A percentile compares a stretch with the other conserved stretches of the same genome.
These are phyloP conservation scores for Umbilicus rupestris DNA, from an alignment of 164 flowering plant species.

Conservation along the genomic window DNA sequence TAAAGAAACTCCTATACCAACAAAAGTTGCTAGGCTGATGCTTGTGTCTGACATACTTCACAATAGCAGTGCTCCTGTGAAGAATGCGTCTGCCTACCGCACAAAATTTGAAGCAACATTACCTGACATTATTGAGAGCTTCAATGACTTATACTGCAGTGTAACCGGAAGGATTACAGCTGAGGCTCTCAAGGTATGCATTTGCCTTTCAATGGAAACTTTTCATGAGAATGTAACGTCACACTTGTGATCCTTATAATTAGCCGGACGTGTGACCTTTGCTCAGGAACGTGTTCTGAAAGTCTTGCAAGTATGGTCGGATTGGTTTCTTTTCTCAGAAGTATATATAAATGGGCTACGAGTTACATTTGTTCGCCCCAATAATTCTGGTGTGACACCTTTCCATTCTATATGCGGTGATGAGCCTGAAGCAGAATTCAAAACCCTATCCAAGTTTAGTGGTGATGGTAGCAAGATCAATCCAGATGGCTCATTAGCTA, in stretches of 20 bases:
- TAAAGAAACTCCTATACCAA: slow-evolving; percentile 90
- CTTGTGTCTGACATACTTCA: slow-evolving; percentile 98
- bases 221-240: background rate
- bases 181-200: slow-evolving; percentile 84
- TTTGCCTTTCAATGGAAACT: background rate
- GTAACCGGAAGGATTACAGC: slow-evolving; percentile 96
- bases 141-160: slow-evolving; percentile 88
- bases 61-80: slow-evolving; percentile 98
- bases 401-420: slow-evolving; percentile 94
- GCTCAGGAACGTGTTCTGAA: slow-evolving; percentile 87
- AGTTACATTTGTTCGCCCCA: slow-evolving; percentile 85
- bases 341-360: slow-evolving; percentile 95
- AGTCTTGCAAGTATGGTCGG: slow-evolving; percentile 99
- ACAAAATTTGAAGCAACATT: slow-evolving; percentile 91
- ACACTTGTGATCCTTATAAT: background rate
- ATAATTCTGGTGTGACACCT: slow-evolving; percentile 73
- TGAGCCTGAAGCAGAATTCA: slow-evolving; percentile 72
- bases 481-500: slow-evolving; percentile 88
- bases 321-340: slow-evolving; percentile 99
- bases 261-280: slow-evolving; percentile 1
- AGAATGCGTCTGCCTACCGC: slow-evolving; percentile 97
- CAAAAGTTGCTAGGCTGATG: slow-evolving; percentile 99
- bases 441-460: slow-evolving; percentile 32
- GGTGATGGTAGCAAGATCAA: slow-evolving; percentile 39
- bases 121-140: slow-evolving; percentile 97